Evolutionary conservation across 345 rosid species (phyloP).

Genomic region (Mercurialis annua): DNA sequence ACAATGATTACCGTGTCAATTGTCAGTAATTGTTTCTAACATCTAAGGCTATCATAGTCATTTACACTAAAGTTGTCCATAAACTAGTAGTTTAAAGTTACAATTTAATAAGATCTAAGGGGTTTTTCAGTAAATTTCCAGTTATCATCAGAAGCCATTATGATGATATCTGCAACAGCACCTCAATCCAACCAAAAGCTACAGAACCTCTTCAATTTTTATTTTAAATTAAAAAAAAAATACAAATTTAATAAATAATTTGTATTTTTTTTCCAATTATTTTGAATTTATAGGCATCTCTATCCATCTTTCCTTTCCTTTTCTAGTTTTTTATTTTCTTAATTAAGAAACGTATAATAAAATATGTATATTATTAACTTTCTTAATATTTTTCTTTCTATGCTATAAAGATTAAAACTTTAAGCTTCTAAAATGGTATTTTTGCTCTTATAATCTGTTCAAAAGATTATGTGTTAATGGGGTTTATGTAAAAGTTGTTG

Average conservation of each 20-base stretch:
- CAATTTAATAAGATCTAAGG: slow-evolving; percentile 3
- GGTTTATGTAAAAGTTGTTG: not conserved
- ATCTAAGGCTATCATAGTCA: not conserved
- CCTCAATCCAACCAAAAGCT: slow-evolving; percentile 19
- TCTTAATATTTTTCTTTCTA: not conserved
- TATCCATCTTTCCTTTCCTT: slow-evolving; percentile 8
- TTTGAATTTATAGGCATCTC: slow-evolving; percentile 17
- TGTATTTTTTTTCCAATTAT: not conserved
- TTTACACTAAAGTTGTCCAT: not conserved
- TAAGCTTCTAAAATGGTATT: slow-evolving; percentile 15
- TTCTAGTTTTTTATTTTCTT: not conserved
- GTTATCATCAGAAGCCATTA: not conserved
- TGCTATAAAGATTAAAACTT: slow-evolving; percentile 7
- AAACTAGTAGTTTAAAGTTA: not conserved
- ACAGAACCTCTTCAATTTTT: slow-evolving; percentile 6
- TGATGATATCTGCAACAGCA: slow-evolving; percentile 19
- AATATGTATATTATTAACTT: too few species aligned
- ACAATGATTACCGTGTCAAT: not conserved
- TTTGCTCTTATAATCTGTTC: not conserved
- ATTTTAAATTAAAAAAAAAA: not conserved
- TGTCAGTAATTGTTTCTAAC: not conserved
- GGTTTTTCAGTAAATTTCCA: slow-evolving; percentile 10
- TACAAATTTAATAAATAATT: not conserved
- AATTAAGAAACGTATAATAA: not conserved
- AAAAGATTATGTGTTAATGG: not conserved